Conservation (phyloP, 2,329 filamentous ascomycete genomes). For the Didymella exigua region DNA sequence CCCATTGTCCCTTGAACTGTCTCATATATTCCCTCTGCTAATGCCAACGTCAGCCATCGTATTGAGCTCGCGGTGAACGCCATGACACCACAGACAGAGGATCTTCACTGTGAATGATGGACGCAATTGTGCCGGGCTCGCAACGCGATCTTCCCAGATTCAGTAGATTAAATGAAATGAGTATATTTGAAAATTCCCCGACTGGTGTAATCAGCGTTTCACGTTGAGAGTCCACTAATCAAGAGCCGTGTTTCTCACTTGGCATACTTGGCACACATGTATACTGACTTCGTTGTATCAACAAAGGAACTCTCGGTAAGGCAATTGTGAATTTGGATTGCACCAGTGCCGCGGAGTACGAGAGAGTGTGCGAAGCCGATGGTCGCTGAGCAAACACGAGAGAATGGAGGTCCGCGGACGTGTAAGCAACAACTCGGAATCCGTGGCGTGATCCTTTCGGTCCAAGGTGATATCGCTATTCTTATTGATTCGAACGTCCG, state of each 20-base stretch:
- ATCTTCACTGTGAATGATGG: constrained; percentile 10
- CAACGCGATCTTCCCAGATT: neutral
- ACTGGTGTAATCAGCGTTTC: constrained; percentile 7
- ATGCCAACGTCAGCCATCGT: neutral
- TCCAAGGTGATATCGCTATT: neutral
- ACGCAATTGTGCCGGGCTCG: constrained; percentile 5
- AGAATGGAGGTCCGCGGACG: neutral
- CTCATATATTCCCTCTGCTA: constrained; percentile 24
- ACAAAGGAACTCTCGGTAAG: neutral
- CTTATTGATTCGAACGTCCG: neutral
- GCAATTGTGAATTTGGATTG: neutral
- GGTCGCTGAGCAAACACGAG: neutral
- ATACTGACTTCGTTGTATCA: constrained; percentile 1
- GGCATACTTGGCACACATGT: constrained; percentile 12
- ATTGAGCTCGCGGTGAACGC: neutral
- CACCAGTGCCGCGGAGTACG: neutral
- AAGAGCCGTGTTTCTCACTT: constrained; percentile 4
- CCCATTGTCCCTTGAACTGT: constrained; percentile 48
- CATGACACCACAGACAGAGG: neutral
- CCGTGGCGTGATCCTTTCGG: neutral
- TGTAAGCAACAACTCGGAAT: neutral
- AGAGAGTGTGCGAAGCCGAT: neutral
- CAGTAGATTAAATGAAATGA: constrained; percentile 8
- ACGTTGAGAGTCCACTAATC: constrained; percentile 7
- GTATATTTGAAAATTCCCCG: constrained; percentile 2